Evolutionary conservation across 1,284 basidiomycete genomes (phyloP).

Genomic region (Pyrrhoderma lamaoense): DNA sequence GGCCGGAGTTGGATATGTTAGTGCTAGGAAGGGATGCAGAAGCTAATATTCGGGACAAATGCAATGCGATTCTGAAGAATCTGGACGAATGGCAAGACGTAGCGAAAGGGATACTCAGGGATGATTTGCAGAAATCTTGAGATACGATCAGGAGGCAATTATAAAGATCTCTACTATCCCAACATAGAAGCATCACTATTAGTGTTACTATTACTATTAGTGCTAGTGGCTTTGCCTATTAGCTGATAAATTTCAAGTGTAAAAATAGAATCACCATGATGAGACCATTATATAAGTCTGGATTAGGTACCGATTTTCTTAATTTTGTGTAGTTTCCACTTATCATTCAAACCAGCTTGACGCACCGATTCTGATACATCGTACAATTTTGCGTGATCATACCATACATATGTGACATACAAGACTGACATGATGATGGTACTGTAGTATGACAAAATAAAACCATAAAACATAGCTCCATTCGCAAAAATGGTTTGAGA

Average conservation of each 20-base stretch:
- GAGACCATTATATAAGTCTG: too few relatives aligned
- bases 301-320: too few relatives aligned
- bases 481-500: too few relatives aligned
- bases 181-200: too few relatives aligned
- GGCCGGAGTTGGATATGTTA: conserved; percentile 15
- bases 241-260: too few relatives aligned
- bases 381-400: conserved; percentile 7
- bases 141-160: too few relatives aligned
- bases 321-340: too few relatives aligned
- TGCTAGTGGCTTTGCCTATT: too few relatives aligned
- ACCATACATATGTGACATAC: conserved; percentile 12
- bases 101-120: conserved; percentile 12
- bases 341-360: too few relatives aligned
- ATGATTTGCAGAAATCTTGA: background rate
- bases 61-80: conserved; percentile 9
- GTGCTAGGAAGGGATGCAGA: conserved; percentile 19
- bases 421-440: conserved; percentile 7
- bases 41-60: conserved; percentile 17
- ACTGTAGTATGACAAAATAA: conserved; percentile 4
- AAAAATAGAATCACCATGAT: too few relatives aligned
- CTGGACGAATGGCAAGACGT: conserved; percentile 19
- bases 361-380: background rate
- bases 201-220: too few relatives aligned
- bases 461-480: conserved; percentile 3
- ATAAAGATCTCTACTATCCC: too few relatives aligned